Conservation (phyloP, 345 rosid species). For the Camelina hispida region DNA sequence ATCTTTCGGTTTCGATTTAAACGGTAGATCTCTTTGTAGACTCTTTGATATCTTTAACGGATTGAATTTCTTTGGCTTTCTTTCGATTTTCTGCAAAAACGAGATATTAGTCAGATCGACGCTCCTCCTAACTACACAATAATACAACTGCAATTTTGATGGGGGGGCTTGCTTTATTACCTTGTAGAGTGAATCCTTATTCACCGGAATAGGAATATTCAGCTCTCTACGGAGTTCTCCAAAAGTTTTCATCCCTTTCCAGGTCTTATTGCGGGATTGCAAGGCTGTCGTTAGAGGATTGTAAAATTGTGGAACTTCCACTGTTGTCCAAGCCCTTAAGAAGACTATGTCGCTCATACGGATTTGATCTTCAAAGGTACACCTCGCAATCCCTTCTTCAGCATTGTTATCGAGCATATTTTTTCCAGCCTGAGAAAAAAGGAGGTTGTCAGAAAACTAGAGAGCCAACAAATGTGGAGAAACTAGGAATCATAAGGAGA, state of each 20-base stretch:
- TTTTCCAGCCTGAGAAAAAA: constrained; percentile 67
- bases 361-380: constrained; percentile 96
- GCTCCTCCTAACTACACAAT: background rate
- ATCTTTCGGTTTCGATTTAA: constrained; percentile 82
- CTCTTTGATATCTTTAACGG: constrained; percentile 74
- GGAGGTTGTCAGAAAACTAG: background rate
- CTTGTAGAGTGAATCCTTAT: constrained; percentile 90
- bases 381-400: constrained; percentile 86
- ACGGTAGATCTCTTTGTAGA: constrained; percentile 76
- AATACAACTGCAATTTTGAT: background rate
- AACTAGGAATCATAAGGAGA: constrained; percentile 19
- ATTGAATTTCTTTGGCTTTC: constrained; percentile 76
- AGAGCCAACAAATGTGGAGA: constrained; percentile 16
- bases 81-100: constrained; percentile 67
- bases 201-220: constrained; percentile 70
- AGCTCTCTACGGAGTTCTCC: constrained; percentile 80
- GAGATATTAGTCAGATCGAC: constrained; percentile 7
- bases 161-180: constrained; percentile 39
- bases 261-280: constrained; percentile 76
- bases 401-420: constrained; percentile 76
- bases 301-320: constrained; percentile 74
- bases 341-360: constrained; percentile 89
- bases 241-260: constrained; percentile 95
- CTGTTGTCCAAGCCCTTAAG: constrained; percentile 82
- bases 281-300: constrained; percentile 88